Evolutionary conservation across 2,329 filamentous ascomycete genomes (phyloP).

Genomic region (Bipolaris bicolor): DNA sequence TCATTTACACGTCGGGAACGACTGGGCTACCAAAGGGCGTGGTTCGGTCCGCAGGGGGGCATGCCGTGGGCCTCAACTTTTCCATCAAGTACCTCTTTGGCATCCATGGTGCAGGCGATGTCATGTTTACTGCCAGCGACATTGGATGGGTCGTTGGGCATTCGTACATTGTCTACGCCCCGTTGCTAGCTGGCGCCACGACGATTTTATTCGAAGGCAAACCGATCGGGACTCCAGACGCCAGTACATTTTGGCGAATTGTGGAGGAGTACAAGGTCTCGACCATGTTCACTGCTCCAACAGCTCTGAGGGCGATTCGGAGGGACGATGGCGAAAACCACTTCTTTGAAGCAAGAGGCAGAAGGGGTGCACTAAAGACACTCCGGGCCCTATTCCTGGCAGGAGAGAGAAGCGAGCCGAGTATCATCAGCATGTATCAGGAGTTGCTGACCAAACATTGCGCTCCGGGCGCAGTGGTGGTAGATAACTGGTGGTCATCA

Average conservation of each 20-base stretch:
- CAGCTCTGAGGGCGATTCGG: conserved; percentile 83
- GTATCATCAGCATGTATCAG: conserved; percentile 82
- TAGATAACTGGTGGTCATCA: conserved; percentile 78
- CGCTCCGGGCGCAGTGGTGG: conserved; percentile 65
- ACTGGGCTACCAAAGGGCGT: conserved; percentile 86
- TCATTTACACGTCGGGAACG: conserved; percentile 87
- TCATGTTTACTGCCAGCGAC: conserved; percentile 80
- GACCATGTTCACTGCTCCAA: conserved; percentile 80
- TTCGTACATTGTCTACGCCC: conserved; percentile 84
- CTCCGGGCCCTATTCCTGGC: conserved; percentile 82
- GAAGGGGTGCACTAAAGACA: conserved; percentile 71
- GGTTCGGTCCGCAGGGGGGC: conserved; percentile 79
- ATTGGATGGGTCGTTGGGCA: conserved; percentile 88
- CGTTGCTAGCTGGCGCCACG: conserved; percentile 81
- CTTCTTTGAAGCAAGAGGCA: conserved; percentile 67
- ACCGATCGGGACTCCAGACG: conserved; percentile 85
- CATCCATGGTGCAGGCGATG: conserved; percentile 81
- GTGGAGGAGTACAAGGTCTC: conserved; percentile 85
- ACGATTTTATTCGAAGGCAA: conserved; percentile 95
- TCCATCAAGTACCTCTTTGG: conserved; percentile 84
- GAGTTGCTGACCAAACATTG: conserved; percentile 71
- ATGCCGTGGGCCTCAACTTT: conserved; percentile 82
- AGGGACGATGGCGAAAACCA: conserved; percentile 81
- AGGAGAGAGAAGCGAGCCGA: conserved; percentile 87
- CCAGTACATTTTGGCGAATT: conserved; percentile 86